These are phyloP conservation scores for Boletus speciosus DNA, from an alignment of 768 basidiomycete genomes.

Conservation along the genomic window DNA sequence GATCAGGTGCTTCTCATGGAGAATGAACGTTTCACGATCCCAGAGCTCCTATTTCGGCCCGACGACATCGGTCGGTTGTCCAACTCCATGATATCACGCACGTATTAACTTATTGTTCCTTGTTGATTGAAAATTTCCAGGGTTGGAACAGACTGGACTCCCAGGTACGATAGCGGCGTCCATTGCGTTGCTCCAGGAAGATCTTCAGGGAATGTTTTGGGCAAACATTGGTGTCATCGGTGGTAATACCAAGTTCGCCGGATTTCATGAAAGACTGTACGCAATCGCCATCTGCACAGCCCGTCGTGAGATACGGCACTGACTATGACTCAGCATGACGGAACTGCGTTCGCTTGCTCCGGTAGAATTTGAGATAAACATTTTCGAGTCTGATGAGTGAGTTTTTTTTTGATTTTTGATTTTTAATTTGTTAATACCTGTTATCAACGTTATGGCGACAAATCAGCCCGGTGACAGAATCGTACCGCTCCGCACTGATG, in stretches of 20 bases:
- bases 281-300: constrained; percentile 28
- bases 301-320: constrained; percentile 11
- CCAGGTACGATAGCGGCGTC: constrained; percentile 71
- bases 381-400: constrained; percentile 74
- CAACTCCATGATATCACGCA: constrained; percentile 7
- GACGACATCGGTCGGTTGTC: constrained; percentile 74
- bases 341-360: constrained; percentile 83
- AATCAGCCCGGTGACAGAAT: constrained; percentile 61
- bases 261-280: constrained; percentile 75
- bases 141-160: constrained; percentile 79
- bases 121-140: constrained; percentile 34
- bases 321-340: constrained; percentile 45
- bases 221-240: constrained; percentile 89
- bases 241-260: constrained; percentile 72
- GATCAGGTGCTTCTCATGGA: constrained; percentile 80
- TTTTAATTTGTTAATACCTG: neutral
- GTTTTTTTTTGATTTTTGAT: constrained; percentile 26
- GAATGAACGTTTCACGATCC: constrained; percentile 88
- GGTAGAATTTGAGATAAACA: constrained; percentile 68
- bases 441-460: constrained; percentile 13
- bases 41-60: constrained; percentile 90
- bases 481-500: constrained; percentile 56
- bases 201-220: constrained; percentile 94
- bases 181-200: constrained; percentile 71
- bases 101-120: constrained; percentile 6